A percentile compares a stretch with the other conserved stretches of the same genome.
Conservation (phyloP, 169 alveolate genomes). For the Besnoitia besnoiti region DNA sequence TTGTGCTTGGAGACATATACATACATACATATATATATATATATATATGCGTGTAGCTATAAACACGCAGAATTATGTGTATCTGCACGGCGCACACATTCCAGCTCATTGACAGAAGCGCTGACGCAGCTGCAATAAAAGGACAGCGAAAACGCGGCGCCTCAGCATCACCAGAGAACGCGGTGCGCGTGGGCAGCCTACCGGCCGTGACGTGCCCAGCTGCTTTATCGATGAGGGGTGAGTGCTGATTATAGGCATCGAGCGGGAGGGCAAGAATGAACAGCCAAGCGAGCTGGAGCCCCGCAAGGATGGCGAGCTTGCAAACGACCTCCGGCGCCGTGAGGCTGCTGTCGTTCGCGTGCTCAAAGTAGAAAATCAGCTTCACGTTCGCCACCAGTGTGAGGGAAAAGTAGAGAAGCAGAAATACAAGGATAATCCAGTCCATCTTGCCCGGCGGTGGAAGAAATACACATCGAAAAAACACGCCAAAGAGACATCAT, state of each 20-base stretch:
- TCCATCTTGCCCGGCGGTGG: slow-evolving; percentile 8
- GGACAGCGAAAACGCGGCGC: too few relatives aligned
- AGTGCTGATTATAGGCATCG: slow-evolving; percentile 9
- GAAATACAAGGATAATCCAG: slow-evolving; percentile 14
- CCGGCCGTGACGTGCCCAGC: not conserved
- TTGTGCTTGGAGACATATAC: too few relatives aligned
- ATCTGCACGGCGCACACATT: too few relatives aligned
- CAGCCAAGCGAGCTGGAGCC: slow-evolving; percentile 45
- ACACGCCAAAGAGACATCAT: too few relatives aligned
- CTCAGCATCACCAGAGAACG: too few relatives aligned
- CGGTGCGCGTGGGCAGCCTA: too few relatives aligned
- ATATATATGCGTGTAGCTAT: too few relatives aligned
- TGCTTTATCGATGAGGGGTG: slow-evolving; percentile 2
- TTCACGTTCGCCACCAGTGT: slow-evolving; percentile 1
- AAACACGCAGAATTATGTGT: too few relatives aligned
- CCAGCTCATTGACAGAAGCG: too few relatives aligned
- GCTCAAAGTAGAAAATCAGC: slow-evolving; percentile 29
- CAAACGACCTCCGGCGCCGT: slow-evolving; percentile 39
- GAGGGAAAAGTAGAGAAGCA: not conserved
- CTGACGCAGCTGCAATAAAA: too few relatives aligned
- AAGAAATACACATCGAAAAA: not conserved
- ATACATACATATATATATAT: too few relatives aligned
- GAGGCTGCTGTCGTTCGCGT: slow-evolving; percentile 35
- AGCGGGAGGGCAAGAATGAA: slow-evolving; percentile 36
- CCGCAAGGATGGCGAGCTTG: slow-evolving; percentile 8